These are phyloP conservation scores for Malania oleifera DNA, from an alignment of 164 flowering plant genomes.

Conservation along the genomic window DNA sequence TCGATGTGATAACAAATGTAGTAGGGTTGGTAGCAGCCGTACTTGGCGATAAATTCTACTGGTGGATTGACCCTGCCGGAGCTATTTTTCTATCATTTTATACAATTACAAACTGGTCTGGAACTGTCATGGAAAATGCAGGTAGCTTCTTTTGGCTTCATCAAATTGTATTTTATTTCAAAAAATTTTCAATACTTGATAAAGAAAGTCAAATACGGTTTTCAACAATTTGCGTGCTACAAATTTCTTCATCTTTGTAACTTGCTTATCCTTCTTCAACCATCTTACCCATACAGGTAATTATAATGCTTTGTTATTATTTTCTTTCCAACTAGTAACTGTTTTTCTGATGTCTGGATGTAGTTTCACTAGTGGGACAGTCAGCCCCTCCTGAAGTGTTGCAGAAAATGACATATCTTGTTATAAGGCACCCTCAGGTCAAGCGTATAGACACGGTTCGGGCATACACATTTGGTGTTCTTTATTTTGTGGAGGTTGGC, in stretches of 20 bases:
- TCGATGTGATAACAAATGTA: constrained; percentile 58
- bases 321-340: too few relatives aligned
- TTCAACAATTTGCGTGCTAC: too few relatives aligned
- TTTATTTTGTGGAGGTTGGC: constrained; percentile 66
- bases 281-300: too few relatives aligned
- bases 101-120: constrained; percentile 59
- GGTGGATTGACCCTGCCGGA: constrained; percentile 71
- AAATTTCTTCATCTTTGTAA: too few relatives aligned
- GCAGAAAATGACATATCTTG: constrained; percentile 56
- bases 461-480: constrained; percentile 67
- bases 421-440: constrained; percentile 42
- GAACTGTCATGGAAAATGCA: constrained; percentile 50
- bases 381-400: constrained; percentile 57
- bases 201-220: too few relatives aligned
- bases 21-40: constrained; percentile 53
- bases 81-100: constrained; percentile 60
- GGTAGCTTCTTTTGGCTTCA: constrained; percentile 26
- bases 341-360: constrained; percentile 10
- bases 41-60: constrained; percentile 41
- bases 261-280: too few relatives aligned
- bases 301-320: too few relatives aligned
- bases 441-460: constrained; percentile 60
- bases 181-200: too few relatives aligned
- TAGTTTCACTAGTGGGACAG: constrained; percentile 59
- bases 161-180: too few relatives aligned